Evolutionary conservation across 2,329 filamentous ascomycete genomes (phyloP), one percentile per base, ranked within the genome.

Genomic region (Cyanodermella asteris): DNA sequence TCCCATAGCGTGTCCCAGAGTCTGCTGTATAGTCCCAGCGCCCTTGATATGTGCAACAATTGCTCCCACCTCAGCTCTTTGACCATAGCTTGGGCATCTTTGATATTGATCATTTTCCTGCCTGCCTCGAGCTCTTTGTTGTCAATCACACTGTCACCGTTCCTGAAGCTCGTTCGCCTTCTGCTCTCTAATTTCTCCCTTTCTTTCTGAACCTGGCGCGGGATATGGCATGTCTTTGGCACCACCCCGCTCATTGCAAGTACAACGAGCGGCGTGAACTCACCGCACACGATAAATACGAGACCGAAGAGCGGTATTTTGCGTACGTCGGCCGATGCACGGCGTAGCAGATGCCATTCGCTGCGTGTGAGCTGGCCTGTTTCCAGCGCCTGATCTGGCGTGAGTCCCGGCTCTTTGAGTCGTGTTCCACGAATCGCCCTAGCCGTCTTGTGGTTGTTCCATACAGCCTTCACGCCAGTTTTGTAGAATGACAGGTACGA

Each of bases 401-500:
- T 24, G 17, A 32, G 49, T 42, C 24, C 33, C 6, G 51, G 47
- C 25, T 50, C 46, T 9, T 71, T 44, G 7, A 60, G 56, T 13
- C 52, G 42, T 23, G n/a, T n/a, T n/a, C n/a, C n/a, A n/a, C 63
- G 58, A 36, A 61, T 34, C 5, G 40, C 28, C 5, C 44, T 48
- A 0, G 55, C 45, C 7, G 51, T 40, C 29, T 53, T 49, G 35
- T 58, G 55, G 35, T 91, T 91, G 30, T 55, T 50, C 44, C 67
- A 69, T 25, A 91, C 69, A 38, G 73, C 68, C 41, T 70, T 69
- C 16, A 91, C 50, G 11, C 82, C 84, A 1, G 66, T 61, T 50
- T 87, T 91, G 66, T 93, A 94, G 61, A 94, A 94, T 18, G 49
- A 49, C 7, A 74, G 46, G 48, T 91, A 91, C 25, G 74, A 67